Evolutionary conservation across 1,284 basidiomycete species (phyloP).

Genomic region (Cutaneotrichosporon spelunceum): DNA sequence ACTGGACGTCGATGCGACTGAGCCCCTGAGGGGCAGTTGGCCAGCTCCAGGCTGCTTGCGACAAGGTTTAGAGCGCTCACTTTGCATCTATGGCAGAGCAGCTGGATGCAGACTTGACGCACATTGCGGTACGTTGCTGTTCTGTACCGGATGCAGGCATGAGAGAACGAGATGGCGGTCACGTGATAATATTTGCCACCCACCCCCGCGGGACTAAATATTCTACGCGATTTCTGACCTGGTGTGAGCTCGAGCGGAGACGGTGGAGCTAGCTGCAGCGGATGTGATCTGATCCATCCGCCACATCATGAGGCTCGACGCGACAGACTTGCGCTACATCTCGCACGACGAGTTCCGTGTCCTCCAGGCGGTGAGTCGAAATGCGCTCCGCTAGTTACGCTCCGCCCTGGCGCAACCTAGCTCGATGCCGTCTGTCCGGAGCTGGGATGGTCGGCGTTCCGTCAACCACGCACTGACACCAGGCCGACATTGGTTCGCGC

Average conservation of each 20-base stretch:
- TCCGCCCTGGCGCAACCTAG: background rate
- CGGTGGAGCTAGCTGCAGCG: background rate
- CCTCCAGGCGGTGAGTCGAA: constrained; percentile 73
- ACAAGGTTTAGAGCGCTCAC: no score
- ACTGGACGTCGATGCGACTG: background rate
- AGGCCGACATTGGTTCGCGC: constrained; percentile 97
- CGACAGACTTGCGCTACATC: constrained; percentile 90
- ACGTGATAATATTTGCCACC: constrained; percentile 1
- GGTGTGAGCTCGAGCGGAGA: background rate
- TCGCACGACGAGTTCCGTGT: constrained; percentile 91
- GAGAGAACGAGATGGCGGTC: background rate
- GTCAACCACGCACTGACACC: constrained; percentile 14
- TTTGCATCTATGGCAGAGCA: no score
- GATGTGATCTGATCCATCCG: background rate
- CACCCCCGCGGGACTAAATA: constrained; percentile 3
- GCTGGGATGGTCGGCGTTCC: background rate
- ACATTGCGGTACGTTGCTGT: no score
- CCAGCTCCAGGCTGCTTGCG: no score
- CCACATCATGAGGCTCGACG: constrained; percentile 80
- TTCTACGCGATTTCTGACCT: constrained; percentile 3
- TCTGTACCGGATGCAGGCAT: background rate
- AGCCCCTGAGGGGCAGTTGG: no score
- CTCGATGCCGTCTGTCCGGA: no score
- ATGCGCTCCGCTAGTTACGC: background rate
- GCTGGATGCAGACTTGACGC: no score